phyloP scores from a whole-genome alignment of 1,284 basidiomycete species.

The Hemileia vastatrix region DNA sequence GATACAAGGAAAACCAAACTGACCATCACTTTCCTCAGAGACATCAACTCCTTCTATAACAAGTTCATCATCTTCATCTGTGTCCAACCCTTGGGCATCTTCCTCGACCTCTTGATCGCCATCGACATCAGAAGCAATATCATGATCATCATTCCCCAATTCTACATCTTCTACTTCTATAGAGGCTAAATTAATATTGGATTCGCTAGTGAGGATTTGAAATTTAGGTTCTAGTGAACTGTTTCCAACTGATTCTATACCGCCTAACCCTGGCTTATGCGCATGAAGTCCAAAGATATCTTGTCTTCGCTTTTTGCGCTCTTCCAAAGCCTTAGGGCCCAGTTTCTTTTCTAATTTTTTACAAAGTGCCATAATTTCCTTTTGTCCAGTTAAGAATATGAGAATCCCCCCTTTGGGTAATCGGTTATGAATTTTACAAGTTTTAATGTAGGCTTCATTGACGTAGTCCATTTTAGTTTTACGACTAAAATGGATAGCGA shows the following conservation, averaged over 20 bases:
- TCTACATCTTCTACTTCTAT: constrained; percentile 45
- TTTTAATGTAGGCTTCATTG: constrained; percentile 78
- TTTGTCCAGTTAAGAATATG: constrained; percentile 68
- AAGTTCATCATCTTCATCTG: constrained; percentile 46
- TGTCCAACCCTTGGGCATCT: constrained; percentile 44
- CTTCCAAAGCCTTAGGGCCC: constrained; percentile 57
- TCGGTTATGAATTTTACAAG: constrained; percentile 65
- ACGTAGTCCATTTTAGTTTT: constrained; percentile 80
- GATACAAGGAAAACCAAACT: constrained; percentile 25
- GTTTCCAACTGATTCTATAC: constrained; percentile 26
- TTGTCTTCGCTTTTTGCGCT: constrained; percentile 47
- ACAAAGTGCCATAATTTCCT: constrained; percentile 60
- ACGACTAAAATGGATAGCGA: constrained; percentile 86
- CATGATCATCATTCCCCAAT: constrained; percentile 34
- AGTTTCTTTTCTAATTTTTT: constrained; percentile 68
- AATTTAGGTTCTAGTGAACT: no score
- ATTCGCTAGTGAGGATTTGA: constrained; percentile 3
- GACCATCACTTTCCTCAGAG: constrained; percentile 46
- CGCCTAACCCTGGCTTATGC: constrained; percentile 5
- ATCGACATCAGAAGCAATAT: constrained; percentile 49
- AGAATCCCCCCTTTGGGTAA: constrained; percentile 62
- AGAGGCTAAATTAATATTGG: constrained; percentile 27
- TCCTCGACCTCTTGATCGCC: constrained; percentile 46
- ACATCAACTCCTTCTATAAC: constrained; percentile 38
- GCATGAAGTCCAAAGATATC: constrained; percentile 2